Conservation (phyloP, 2,329 filamentous ascomycete species). For the Diplocarpon rosae region DNA sequence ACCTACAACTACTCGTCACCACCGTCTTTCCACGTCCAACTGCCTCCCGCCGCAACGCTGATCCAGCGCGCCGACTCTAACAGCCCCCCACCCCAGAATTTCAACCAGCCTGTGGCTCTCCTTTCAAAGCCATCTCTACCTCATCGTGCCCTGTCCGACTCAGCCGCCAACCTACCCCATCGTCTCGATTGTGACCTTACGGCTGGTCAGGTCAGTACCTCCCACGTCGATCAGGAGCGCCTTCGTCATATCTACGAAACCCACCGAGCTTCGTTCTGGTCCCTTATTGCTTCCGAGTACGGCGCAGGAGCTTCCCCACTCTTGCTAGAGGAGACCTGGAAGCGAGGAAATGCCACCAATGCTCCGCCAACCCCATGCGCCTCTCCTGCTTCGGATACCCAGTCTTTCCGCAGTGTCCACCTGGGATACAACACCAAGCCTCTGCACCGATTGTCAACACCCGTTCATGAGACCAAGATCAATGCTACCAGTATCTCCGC, state of each 20-base stretch:
- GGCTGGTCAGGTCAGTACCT: slow-evolving; percentile 30
- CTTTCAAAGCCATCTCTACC: slow-evolving; percentile 51
- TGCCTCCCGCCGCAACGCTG: slow-evolving; percentile 37
- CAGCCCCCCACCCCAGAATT: slow-evolving; percentile 33
- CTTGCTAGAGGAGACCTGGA: slow-evolving; percentile 60
- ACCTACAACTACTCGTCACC: slow-evolving; percentile 30
- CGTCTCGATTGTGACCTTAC: slow-evolving; percentile 48
- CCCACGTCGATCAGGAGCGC: slow-evolving; percentile 44
- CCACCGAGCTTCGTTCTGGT: slow-evolving; percentile 64
- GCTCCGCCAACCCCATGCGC: slow-evolving; percentile 27
- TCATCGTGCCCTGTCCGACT: slow-evolving; percentile 34
- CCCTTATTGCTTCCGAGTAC: slow-evolving; percentile 60
- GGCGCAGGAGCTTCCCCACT: slow-evolving; percentile 50
- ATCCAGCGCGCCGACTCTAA: slow-evolving; percentile 42
- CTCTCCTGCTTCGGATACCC: slow-evolving; percentile 25
- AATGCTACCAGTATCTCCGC: slow-evolving; percentile 46
- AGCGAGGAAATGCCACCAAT: slow-evolving; percentile 28
- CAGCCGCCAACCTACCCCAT: slow-evolving; percentile 31
- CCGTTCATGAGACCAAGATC: slow-evolving; percentile 32
- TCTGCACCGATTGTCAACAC: slow-evolving; percentile 38
- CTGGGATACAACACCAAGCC: slow-evolving; percentile 31
- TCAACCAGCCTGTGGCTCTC: slow-evolving; percentile 43
- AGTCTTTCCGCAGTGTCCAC: slow-evolving; percentile 14
- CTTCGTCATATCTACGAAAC: slow-evolving; percentile 60
- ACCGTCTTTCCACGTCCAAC: slow-evolving; percentile 24